Percentiles rank a stretch among this genome's conserved stretches.
phyloP scores from a whole-genome alignment of 345 rosid genomes.

The Populus davidiana region DNA sequence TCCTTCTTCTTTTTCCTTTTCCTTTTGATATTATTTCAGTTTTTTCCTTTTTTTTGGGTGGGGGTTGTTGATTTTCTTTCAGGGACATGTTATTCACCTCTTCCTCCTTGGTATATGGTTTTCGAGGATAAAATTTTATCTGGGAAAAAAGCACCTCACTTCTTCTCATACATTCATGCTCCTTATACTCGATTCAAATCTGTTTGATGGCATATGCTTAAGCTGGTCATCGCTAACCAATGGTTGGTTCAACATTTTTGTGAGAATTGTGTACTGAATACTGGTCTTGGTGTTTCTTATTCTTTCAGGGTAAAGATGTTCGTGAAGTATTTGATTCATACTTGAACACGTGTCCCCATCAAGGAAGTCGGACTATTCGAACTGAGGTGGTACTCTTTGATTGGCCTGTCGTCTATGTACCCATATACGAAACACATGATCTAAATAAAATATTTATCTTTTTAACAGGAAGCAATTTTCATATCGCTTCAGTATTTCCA shows the following conservation, averaged over 20 bases:
- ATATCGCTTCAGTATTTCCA: constrained; percentile 86
- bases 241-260: background rate
- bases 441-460: background rate
- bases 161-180: background rate
- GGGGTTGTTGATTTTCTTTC: background rate
- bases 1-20: background rate
- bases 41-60: background rate
- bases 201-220: background rate
- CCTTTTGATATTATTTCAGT: background rate
- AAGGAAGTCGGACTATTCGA: constrained; percentile 92
- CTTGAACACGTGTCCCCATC: constrained; percentile 83
- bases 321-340: constrained; percentile 57
- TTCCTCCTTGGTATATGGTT: background rate
- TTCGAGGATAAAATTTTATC: background rate
- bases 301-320: constrained; percentile 57
- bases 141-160: background rate
- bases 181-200: background rate
- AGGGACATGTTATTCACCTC: background rate
- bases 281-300: constrained; percentile 6
- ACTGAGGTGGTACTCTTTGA: constrained; percentile 55
- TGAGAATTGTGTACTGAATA: constrained; percentile 2
- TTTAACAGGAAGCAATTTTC: constrained; percentile 71
- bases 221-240: background rate
- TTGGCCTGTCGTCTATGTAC: background rate
- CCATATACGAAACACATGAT: background rate